Conservation (phyloP, 768 basidiomycete species). For the Pleurotus citrinopileatus region DNA sequence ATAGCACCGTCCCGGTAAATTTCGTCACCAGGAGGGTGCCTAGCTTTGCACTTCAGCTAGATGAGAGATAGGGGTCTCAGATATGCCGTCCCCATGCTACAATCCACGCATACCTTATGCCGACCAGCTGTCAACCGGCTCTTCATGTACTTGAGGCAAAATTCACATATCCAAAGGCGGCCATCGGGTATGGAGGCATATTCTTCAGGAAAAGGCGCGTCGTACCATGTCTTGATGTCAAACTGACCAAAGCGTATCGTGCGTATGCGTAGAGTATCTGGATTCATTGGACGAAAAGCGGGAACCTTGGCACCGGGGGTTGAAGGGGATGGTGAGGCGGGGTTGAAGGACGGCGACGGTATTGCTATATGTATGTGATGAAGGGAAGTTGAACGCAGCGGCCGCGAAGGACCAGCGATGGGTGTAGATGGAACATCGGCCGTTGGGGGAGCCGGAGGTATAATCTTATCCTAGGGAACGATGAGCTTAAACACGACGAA, state of each 20-base stretch:
- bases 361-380: slow-evolving; percentile 38
- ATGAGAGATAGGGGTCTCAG: not conserved
- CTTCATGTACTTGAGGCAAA: slow-evolving; percentile 98
- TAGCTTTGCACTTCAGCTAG: slow-evolving; percentile 91
- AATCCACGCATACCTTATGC: slow-evolving; percentile 88
- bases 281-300: slow-evolving; percentile 22
- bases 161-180: slow-evolving; percentile 94
- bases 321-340: slow-evolving; percentile 34
- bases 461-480: slow-evolving; percentile 43
- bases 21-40: slow-evolving; percentile 97
- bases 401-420: slow-evolving; percentile 29
- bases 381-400: slow-evolving; percentile 56
- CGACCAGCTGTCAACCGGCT: slow-evolving; percentile 81
- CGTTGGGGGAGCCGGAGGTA: slow-evolving; percentile 41
- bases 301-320: slow-evolving; percentile 32
- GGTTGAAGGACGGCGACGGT: slow-evolving; percentile 36
- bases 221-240: slow-evolving; percentile 98
- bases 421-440: slow-evolving; percentile 20
- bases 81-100: no score
- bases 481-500: slow-evolving; percentile 4
- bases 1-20: slow-evolving; percentile 89
- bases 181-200: slow-evolving; percentile 92
- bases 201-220: slow-evolving; percentile 98
- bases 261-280: slow-evolving; percentile 65
- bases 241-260: slow-evolving; percentile 87